phyloP scores from a whole-genome alignment of 106 monocot genomes.

The Xerophyta viscosa region DNA sequence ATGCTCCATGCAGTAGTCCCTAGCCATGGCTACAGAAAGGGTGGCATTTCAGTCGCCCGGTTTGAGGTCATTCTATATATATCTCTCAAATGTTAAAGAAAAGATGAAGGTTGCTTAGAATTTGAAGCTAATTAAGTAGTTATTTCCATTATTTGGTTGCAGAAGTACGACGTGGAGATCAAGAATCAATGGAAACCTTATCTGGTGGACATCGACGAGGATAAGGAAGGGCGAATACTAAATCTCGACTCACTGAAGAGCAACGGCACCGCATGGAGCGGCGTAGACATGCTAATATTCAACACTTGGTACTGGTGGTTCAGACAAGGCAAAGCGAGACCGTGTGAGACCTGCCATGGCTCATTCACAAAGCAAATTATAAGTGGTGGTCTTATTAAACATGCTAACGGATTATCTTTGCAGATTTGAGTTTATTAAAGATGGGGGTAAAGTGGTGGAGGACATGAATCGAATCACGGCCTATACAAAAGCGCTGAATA shows the following conservation, averaged over 20 bases:
- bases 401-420: too few species aligned
- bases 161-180: constrained; percentile 1
- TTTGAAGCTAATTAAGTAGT: too few species aligned
- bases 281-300: not conserved
- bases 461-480: not conserved
- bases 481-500: not conserved
- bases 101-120: too few species aligned
- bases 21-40: not conserved
- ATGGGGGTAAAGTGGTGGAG: not conserved
- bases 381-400: too few species aligned
- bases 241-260: not conserved
- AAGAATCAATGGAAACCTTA: not conserved
- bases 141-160: too few species aligned
- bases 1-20: constrained; percentile 35
- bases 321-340: not conserved
- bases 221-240: not conserved
- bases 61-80: too few species aligned
- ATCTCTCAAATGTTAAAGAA: too few species aligned
- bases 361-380: too few species aligned
- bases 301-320: constrained; percentile 4
- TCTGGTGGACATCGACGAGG: not conserved
- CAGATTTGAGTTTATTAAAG: not conserved
- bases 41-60: constrained; percentile 8
- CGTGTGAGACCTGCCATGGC: too few species aligned
- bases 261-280: not conserved